Percentiles rank a stretch among this genome's conserved stretches.
Evolutionary conservation across 768 basidiomycete species (phyloP).

Genomic region (Lanmaoa rubissima): DNA sequence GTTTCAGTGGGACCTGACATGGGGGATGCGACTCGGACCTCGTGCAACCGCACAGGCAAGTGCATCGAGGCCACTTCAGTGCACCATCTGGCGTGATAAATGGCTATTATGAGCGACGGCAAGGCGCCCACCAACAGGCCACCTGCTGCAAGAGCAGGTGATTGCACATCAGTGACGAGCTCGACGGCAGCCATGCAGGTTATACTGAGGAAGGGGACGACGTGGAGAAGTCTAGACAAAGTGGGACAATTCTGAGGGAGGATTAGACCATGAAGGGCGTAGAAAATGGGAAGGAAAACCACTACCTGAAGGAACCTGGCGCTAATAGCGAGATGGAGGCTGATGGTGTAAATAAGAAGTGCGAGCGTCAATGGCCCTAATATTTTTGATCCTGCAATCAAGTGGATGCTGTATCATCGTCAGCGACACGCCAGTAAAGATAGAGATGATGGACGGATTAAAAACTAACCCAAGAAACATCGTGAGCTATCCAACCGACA

Average conservation of each 20-base stretch:
- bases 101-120: neutral
- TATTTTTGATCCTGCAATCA: neutral
- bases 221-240: conserved; percentile 5
- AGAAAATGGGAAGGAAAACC: neutral
- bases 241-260: neutral
- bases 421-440: neutral
- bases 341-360: no score
- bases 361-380: no score
- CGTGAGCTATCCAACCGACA: neutral
- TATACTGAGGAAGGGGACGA: conserved; percentile 14
- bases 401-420: neutral
- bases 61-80: no score
- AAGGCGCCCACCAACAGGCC: conserved; percentile 8
- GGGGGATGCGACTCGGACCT: no score
- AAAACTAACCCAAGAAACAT: neutral
- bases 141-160: conserved; percentile 3
- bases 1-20: no score
- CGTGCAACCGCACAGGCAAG: no score
- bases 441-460: neutral
- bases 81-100: no score
- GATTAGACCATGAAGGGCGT: no score
- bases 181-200: conserved; percentile 10
- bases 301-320: conserved; percentile 6
- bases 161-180: conserved; percentile 1
- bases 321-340: no score